Evolutionary conservation across 164 flowering plant species (phyloP).

Genomic region (Santalum album): DNA sequence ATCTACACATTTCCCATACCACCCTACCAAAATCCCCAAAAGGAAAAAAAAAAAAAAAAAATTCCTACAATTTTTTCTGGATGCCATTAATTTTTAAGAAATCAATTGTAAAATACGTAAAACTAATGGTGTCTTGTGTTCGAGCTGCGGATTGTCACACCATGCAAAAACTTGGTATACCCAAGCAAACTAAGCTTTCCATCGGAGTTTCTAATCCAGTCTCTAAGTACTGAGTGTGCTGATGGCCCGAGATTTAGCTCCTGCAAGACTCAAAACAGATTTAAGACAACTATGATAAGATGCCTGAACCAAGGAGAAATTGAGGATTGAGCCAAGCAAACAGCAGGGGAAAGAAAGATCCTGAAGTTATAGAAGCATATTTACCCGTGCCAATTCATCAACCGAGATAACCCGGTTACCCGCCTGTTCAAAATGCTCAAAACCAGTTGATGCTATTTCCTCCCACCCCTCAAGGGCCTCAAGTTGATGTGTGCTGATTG

Average conservation of each 20-base stretch:
- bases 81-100: constrained; percentile 5
- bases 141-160: constrained; percentile 48
- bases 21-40: no score
- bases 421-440: not conserved
- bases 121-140: constrained; percentile 42
- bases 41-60: no score
- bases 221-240: constrained; percentile 36
- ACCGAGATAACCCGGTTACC: constrained; percentile 5
- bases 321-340: no score
- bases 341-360: no score
- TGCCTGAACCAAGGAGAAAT: no score
- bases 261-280: constrained; percentile 21
- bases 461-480: constrained; percentile 5
- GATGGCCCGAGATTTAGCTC: constrained; percentile 43
- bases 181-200: constrained; percentile 56
- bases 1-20: constrained; percentile 19
- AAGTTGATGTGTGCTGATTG: constrained; percentile 5
- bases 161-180: constrained; percentile 59
- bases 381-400: constrained; percentile 2
- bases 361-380: no score
- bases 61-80: constrained; percentile 4
- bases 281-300: no score
- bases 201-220: constrained; percentile 48
- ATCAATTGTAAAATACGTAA: constrained; percentile 10
- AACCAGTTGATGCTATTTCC: not conserved